phyloP scores from a whole-genome alignment of 106 monocot genomes.

The Platanthera guangdongensis region DNA sequence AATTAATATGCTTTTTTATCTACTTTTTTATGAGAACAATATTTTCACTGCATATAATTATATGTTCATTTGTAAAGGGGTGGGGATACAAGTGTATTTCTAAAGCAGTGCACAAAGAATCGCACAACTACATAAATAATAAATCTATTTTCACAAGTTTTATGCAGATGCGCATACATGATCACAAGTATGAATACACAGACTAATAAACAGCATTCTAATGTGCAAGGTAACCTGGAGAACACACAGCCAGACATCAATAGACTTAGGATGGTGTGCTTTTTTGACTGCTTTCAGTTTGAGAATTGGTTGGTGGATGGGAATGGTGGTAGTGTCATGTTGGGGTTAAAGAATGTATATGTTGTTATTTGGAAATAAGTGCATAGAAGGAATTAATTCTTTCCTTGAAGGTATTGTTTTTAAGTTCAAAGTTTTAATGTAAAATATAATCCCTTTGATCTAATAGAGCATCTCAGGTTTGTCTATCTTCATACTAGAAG shows the following conservation, averaged over 20 bases:
- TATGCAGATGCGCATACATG: neutral
- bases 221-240: neutral
- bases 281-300: neutral
- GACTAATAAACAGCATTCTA: neutral
- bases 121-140: neutral
- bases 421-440: neutral
- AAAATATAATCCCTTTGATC: neutral
- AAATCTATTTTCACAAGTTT: neutral
- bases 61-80: too few species aligned
- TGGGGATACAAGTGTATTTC: too few species aligned
- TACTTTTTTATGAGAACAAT: too few species aligned
- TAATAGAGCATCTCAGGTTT: neutral
- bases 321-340: too few species aligned
- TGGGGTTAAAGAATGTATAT: neutral
- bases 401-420: neutral
- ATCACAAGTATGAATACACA: neutral
- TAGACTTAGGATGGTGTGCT: neutral
- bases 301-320: neutral
- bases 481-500: neutral
- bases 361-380: neutral
- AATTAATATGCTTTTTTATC: too few species aligned
- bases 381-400: neutral
- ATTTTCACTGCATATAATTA: too few species aligned
- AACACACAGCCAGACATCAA: neutral
- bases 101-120: neutral